phyloP scores from a whole-genome alignment of 2,329 filamentous ascomycete species.

The Juglanconis sp. region DNA sequence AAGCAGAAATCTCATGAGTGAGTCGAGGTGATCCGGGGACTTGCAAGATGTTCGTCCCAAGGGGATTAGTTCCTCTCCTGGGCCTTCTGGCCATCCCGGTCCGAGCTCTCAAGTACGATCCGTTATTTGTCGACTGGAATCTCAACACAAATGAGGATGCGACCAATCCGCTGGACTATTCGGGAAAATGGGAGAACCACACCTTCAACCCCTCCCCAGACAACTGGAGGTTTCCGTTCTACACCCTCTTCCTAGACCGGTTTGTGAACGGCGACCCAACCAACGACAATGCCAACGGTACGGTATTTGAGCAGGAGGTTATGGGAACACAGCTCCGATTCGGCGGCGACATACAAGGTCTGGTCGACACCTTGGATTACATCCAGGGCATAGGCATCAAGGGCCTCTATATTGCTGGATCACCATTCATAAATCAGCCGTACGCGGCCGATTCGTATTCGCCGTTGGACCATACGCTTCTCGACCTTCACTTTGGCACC shows the following conservation, averaged over 20 bases:
- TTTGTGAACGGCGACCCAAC: constrained; percentile 63
- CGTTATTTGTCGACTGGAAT: constrained; percentile 18
- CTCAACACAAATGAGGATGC: constrained; percentile 42
- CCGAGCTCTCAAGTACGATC: constrained; percentile 16
- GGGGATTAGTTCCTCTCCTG: constrained; percentile 19
- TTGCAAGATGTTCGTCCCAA: constrained; percentile 19
- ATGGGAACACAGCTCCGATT: constrained; percentile 60
- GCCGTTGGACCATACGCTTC: constrained; percentile 58
- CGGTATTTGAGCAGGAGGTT: constrained; percentile 57
- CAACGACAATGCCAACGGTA: constrained; percentile 62
- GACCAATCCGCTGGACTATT: constrained; percentile 49
- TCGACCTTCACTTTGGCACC: constrained; percentile 61
- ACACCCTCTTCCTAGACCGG: constrained; percentile 61
- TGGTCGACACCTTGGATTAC: constrained; percentile 61
- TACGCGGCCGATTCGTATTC: constrained; percentile 61
- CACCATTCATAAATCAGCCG: constrained; percentile 60
- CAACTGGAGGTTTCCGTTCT: constrained; percentile 63
- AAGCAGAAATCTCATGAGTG: constrained; percentile 8
- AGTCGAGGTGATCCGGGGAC: constrained; percentile 10
- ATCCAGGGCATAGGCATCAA: constrained; percentile 64
- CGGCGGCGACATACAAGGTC: constrained; percentile 57
- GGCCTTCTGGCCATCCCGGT: constrained; percentile 8
- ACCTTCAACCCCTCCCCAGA: constrained; percentile 49
- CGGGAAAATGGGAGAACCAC: constrained; percentile 49
- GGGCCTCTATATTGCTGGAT: constrained; percentile 60